Percentiles rank a stretch among this genome's conserved stretches.
Evolutionary conservation across 148 eudicot species (phyloP).

Genomic region (Vaccinium myrtillus): DNA sequence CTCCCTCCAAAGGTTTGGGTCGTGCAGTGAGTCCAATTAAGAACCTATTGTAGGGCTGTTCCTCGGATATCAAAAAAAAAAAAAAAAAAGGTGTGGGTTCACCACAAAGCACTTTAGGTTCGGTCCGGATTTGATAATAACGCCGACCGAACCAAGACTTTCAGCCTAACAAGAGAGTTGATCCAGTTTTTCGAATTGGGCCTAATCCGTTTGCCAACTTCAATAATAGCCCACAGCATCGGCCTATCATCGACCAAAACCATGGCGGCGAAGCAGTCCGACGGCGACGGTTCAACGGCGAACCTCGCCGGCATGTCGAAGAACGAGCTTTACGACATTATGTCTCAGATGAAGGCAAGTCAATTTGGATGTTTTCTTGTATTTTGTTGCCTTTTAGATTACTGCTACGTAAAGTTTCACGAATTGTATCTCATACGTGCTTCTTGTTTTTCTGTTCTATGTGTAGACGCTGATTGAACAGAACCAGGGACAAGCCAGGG

Average conservation of each 20-base stretch:
- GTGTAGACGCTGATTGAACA: conserved; percentile 73
- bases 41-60: too few species aligned
- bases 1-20: too few species aligned
- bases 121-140: too few species aligned
- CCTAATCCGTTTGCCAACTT: background rate
- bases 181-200: background rate
- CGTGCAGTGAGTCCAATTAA: too few species aligned
- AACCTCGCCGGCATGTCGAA: conserved; percentile 85
- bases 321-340: conserved; percentile 76
- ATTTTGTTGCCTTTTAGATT: background rate
- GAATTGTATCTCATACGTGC: background rate
- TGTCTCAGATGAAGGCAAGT: conserved; percentile 91
- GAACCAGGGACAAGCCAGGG: conserved; percentile 86
- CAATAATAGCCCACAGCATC: background rate
- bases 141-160: too few species aligned
- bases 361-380: background rate
- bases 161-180: background rate
- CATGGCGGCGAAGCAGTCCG: conserved; percentile 66
- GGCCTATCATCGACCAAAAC: background rate
- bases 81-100: too few species aligned
- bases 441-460: conserved; percentile 14
- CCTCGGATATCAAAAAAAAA: too few species aligned
- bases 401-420: background rate
- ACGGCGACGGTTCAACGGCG: conserved; percentile 62
- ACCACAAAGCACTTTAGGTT: too few species aligned